Evolutionary conservation across 2,329 filamentous ascomycete genomes (phyloP).

Genomic region (Ophiocordyceps camponoti-leonardi): DNA sequence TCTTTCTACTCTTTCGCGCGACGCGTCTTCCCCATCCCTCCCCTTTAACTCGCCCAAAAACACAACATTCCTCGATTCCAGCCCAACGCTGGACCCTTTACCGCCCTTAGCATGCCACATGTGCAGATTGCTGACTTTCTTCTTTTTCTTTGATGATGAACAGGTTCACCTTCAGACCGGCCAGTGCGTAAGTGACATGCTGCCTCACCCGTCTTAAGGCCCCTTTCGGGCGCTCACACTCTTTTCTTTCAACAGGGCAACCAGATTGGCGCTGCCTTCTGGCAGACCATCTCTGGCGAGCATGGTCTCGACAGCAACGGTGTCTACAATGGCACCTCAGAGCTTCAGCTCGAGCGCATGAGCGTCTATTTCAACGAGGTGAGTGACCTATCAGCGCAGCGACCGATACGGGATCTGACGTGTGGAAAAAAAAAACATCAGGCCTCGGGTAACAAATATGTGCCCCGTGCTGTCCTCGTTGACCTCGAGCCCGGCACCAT

Average conservation of each 20-base stretch:
- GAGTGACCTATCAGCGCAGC: conserved; percentile 7
- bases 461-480: conserved; percentile 96
- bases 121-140: conserved; percentile 34
- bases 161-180: conserved; percentile 99
- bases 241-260: conserved; percentile 64
- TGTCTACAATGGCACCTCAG: conserved; percentile 96
- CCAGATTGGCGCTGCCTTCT: conserved; percentile 99
- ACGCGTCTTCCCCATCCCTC: conserved; percentile 24
- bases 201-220: conserved; percentile 2
- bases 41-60: conserved; percentile 20
- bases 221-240: conserved; percentile 17
- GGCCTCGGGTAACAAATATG: conserved; percentile 97
- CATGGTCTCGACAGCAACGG: conserved; percentile 96
- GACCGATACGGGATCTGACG: neutral
- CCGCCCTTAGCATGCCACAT: neutral
- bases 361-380: conserved; percentile 94
- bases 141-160: conserved; percentile 28
- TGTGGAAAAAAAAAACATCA: conserved; percentile 16
- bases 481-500: conserved; percentile 99
- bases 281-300: conserved; percentile 77
- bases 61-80: conserved; percentile 3
- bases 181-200: conserved; percentile 63
- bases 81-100: neutral
- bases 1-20: conserved; percentile 6
- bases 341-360: conserved; percentile 99